phyloP scores from a whole-genome alignment of 257 asterid genomes.

The Cynanchum wilfordii region DNA sequence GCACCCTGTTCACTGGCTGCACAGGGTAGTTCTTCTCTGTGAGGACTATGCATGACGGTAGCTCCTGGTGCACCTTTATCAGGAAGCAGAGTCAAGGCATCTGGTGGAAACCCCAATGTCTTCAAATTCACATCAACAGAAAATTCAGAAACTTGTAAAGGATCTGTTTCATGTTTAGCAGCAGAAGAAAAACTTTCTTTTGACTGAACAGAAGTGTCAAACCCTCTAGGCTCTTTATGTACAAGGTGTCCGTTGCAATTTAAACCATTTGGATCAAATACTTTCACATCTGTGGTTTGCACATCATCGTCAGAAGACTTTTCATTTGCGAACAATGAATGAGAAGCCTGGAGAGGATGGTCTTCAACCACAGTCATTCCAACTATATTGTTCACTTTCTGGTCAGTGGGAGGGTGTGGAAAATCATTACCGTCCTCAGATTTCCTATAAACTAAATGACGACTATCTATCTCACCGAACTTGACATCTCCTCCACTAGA shows the following conservation, averaged over 20 bases:
- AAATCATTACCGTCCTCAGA: conserved; percentile 28
- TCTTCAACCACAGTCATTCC: conserved; percentile 23
- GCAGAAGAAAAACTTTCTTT: conserved; percentile 1
- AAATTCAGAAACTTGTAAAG: conserved; percentile 20
- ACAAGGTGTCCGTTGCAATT: conserved; percentile 25
- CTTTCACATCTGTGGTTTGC: conserved; percentile 36
- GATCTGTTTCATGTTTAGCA: conserved; percentile 17
- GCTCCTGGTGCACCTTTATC: conserved; percentile 11
- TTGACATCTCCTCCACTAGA: conserved; percentile 39
- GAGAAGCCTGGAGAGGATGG: conserved; percentile 26
- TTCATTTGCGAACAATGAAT: conserved; percentile 35
- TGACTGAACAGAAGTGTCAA: conserved; percentile 3
- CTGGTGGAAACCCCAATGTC: not conserved
- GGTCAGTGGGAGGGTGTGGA: conserved; percentile 24
- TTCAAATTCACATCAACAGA: not conserved
- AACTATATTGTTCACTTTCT: conserved; percentile 22
- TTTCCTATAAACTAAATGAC: conserved; percentile 23
- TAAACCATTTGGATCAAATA: conserved; percentile 30
- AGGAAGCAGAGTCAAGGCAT: not conserved
- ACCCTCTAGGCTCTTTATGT: conserved; percentile 26
- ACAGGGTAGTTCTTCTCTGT: not conserved
- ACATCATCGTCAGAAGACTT: conserved; percentile 49
- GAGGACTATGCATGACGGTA: conserved; percentile 6
- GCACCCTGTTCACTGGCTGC: conserved; percentile 22
- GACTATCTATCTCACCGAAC: conserved; percentile 35